Evolutionary conservation across 169 alveolate species (phyloP), one percentile per base, ranked within the genome.

Genomic region (Cyclospora cayetanensis): DNA sequence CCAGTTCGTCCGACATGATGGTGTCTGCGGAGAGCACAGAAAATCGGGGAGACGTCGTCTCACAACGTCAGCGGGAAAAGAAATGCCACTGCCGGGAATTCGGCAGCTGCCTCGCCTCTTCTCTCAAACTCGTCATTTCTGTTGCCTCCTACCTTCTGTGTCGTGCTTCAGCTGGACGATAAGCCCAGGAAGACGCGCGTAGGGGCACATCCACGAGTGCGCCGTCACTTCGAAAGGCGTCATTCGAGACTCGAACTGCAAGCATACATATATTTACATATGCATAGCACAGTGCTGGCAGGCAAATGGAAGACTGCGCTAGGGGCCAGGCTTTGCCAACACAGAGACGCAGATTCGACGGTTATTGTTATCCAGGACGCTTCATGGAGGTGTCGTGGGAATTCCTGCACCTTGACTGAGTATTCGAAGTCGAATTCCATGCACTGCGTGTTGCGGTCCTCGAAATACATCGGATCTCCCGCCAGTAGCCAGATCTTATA

Each of bases 161-260:
- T 22, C 37, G n/a, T 46, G 74, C 82, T 52, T 41, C 11, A 27
- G 29, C 66, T 83, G 91, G 5, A 83, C 50, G 53, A 89, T 55
- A 43, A 31, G 27, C 42, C 70, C 76, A 35, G 93, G 93, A 66
- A 90, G 87, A 4, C 90, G 66, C 22, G 91, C 86, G 86, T 42
- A 39, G 76, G 39, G 60, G 87, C 93, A 90, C 91, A 90, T 60
- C 93, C 93, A 90, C 18, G 93, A 79, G 37, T 82, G 80, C 25
- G 90, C 72, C 5, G 91, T 80, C 50, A 90, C 85, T n/a, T 90
- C 93, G 63, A 90, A 90, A 11, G 93, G 93, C 39, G 93, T 90
- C 46, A 90, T 43, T 18, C 66, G 55, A 50, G 82, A 11, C 68
- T 90, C 93, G 82, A 79, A 90, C 86, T 60, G 63, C 15, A 74